Percentiles rank a stretch among this genome's conserved stretches.
phyloP scores from a whole-genome alignment of 2,329 filamentous ascomycete species.

The Rutstroemia sp. region DNA sequence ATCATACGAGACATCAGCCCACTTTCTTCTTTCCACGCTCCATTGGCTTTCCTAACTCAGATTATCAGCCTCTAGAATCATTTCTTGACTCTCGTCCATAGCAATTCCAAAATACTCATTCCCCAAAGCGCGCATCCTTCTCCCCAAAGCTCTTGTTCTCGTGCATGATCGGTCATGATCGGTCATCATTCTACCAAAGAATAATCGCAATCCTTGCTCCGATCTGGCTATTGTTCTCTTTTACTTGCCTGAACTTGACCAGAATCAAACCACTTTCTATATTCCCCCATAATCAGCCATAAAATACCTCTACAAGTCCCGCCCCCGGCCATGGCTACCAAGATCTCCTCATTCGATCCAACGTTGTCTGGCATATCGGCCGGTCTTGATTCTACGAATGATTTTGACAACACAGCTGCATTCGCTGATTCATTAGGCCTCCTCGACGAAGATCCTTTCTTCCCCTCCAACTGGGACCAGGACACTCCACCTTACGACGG shows the following conservation, averaged over 20 bases:
- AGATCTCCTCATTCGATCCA: slow-evolving; percentile 18
- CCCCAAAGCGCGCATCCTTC: neutral
- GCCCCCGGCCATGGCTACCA: slow-evolving; percentile 16
- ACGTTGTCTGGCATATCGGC: slow-evolving; percentile 22
- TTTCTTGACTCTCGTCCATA: neutral
- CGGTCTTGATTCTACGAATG: slow-evolving; percentile 17
- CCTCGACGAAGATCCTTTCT: slow-evolving; percentile 24
- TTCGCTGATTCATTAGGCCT: slow-evolving; percentile 21
- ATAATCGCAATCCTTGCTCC: neutral
- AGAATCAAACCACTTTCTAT: neutral
- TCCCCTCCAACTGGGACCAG: slow-evolving; percentile 24
- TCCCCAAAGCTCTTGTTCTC: neutral
- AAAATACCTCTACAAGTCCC: neutral
- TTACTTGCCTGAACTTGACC: neutral
- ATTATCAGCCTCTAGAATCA: neutral
- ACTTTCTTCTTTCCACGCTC: neutral
- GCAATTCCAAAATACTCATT: neutral
- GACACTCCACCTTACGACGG: slow-evolving; percentile 27
- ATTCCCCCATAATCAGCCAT: neutral
- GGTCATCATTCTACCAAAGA: neutral
- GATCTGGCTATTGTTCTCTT: neutral
- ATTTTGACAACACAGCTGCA: slow-evolving; percentile 19
- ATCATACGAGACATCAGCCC: neutral
- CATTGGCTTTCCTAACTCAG: neutral
- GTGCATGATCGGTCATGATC: neutral